phyloP scores from a whole-genome alignment of 2,329 filamentous ascomycete species.

The Kalmusia sp. region DNA sequence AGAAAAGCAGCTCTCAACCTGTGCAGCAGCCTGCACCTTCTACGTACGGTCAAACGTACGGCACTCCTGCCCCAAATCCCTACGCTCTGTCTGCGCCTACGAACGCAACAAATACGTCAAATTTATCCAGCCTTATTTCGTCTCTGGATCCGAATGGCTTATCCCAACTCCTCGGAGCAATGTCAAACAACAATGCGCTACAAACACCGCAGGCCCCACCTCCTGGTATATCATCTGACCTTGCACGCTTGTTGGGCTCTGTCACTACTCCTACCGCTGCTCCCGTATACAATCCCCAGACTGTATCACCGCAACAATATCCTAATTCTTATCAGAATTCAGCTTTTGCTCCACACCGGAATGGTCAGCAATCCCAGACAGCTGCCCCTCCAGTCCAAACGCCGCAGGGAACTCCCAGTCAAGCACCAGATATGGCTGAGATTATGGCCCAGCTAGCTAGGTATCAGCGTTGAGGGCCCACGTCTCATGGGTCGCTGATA shows the following conservation, averaged over 20 bases:
- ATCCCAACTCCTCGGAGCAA: slow-evolving; percentile 72
- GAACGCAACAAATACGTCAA: slow-evolving; percentile 41
- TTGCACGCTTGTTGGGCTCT: slow-evolving; percentile 48
- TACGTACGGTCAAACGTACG: slow-evolving; percentile 7
- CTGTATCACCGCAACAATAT: slow-evolving; percentile 37
- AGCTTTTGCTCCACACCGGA: slow-evolving; percentile 38
- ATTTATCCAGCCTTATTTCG: slow-evolving; percentile 70
- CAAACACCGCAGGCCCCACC: slow-evolving; percentile 51
- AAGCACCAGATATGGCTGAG: slow-evolving; percentile 65
- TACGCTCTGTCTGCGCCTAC: slow-evolving; percentile 42
- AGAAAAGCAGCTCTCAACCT: slow-evolving; percentile 44
- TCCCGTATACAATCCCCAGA: slow-evolving; percentile 28
- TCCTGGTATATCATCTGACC: slow-evolving; percentile 40
- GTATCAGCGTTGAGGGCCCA: slow-evolving; percentile 58
- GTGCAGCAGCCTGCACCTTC: slow-evolving; percentile 40
- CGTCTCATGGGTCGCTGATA: neutral
- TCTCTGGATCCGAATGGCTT: slow-evolving; percentile 73
- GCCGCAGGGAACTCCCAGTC: neutral
- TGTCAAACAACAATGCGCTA: slow-evolving; percentile 49
- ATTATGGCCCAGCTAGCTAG: slow-evolving; percentile 77
- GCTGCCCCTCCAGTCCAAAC: slow-evolving; percentile 37
- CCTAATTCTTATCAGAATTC: slow-evolving; percentile 43
- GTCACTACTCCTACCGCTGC: slow-evolving; percentile 35
- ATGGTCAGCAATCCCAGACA: slow-evolving; percentile 26
- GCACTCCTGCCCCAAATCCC: slow-evolving; percentile 29